Evolutionary conservation across 441 rosid species (phyloP).

Genomic region (Populus tomentosa): DNA sequence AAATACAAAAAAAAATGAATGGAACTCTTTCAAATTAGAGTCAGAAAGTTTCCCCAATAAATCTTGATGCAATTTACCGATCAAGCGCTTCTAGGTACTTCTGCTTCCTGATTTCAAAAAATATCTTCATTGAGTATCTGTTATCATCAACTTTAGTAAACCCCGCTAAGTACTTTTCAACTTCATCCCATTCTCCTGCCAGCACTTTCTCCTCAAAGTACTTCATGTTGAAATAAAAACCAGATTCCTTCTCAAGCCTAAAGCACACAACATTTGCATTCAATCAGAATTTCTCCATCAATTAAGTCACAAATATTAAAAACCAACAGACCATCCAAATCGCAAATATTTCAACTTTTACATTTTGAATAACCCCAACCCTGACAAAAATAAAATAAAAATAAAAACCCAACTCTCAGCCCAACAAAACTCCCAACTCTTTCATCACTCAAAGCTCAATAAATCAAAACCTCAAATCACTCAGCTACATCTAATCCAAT

Average conservation of each 20-base stretch:
- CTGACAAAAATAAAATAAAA: background rate
- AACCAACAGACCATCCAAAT: background rate
- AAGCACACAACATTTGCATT: slow-evolving; percentile 2
- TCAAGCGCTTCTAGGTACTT: slow-evolving; percentile 97
- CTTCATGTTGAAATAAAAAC: slow-evolving; percentile 81
- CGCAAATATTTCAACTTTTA: background rate
- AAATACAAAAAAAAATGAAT: slow-evolving; percentile 7
- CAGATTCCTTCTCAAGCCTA: slow-evolving; percentile 94
- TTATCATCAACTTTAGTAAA: slow-evolving; percentile 90
- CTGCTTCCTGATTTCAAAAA: slow-evolving; percentile 94
- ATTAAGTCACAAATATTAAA: background rate
- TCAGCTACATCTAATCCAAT: background rate
- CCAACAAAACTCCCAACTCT: slow-evolving; percentile 1
- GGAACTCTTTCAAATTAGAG: background rate
- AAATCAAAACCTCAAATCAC: background rate
- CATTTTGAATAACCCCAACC: background rate
- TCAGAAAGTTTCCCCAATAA: background rate
- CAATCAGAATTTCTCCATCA: slow-evolving; percentile 3
- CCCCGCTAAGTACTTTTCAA: slow-evolving; percentile 78
- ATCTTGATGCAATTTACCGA: slow-evolving; percentile 35
- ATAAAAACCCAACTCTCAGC: background rate
- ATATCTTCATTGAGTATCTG: slow-evolving; percentile 85
- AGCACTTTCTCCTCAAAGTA: slow-evolving; percentile 86
- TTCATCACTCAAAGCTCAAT: background rate
- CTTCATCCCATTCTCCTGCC: slow-evolving; percentile 94